Conservation (phyloP, 805 yeast species). For the Candida mattraensis region DNA sequence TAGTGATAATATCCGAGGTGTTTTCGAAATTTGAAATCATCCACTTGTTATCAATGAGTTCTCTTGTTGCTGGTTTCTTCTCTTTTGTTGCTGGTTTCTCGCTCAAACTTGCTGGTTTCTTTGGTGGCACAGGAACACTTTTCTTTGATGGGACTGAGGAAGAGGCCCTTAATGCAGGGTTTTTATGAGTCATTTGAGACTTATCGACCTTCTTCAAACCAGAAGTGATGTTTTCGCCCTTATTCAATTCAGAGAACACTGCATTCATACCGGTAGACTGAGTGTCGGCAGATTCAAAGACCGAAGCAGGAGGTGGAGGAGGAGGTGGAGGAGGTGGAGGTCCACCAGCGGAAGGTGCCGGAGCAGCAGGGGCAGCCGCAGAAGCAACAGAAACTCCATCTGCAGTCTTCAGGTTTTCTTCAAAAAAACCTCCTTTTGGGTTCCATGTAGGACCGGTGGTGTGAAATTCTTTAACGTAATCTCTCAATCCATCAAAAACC, state of each 20-base stretch:
- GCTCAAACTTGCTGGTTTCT: slow-evolving; percentile 69
- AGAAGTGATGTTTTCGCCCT: slow-evolving; percentile 82
- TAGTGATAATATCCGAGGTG: slow-evolving; percentile 56
- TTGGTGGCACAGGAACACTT: slow-evolving; percentile 72
- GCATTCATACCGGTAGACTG: slow-evolving; percentile 65
- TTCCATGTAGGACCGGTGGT: slow-evolving; percentile 87
- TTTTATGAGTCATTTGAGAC: slow-evolving; percentile 91
- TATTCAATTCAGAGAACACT: slow-evolving; percentile 85
- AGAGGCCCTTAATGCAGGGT: slow-evolving; percentile 71
- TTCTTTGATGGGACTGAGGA: slow-evolving; percentile 51
- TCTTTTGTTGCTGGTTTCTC: slow-evolving; percentile 17
- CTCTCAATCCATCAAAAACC: slow-evolving; percentile 67
- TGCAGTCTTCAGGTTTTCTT: slow-evolving; percentile 40
- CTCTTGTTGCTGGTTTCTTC: slow-evolving; percentile 55
- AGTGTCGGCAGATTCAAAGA: slow-evolving; percentile 45
- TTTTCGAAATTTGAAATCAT: slow-evolving; percentile 75
- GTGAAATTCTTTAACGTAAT: slow-evolving; percentile 74
- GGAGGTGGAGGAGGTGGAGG: slow-evolving; percentile 92
- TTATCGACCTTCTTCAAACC: slow-evolving; percentile 90
- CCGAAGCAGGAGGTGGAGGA: slow-evolving; percentile 78
- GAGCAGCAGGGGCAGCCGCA: slow-evolving; percentile 24
- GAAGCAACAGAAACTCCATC: slow-evolving; percentile 23
- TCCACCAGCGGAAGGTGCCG: slow-evolving; percentile 40
- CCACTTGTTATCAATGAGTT: slow-evolving; percentile 88
- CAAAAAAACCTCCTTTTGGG: slow-evolving; percentile 56